Evolutionary conservation across 805 yeast genomes (phyloP), one percentile per base, ranked within the genome.

Genomic region (Kazachstania psychrophila): DNA sequence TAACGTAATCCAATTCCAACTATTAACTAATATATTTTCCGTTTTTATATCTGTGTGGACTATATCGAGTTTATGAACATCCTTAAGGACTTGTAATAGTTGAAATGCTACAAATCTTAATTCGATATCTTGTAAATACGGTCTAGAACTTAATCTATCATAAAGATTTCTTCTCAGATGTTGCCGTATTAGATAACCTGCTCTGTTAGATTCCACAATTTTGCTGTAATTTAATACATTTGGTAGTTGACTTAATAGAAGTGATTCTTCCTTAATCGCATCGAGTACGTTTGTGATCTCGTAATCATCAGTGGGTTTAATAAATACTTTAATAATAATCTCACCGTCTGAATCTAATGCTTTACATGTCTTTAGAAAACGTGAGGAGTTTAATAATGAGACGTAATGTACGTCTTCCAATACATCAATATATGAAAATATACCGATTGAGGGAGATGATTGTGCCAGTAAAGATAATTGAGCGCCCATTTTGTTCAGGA

Each of bases 21-120:
- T 74, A 1, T 94, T 81, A 4, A 87, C 78, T 37, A 92, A 61
- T 11, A 92, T 72, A 57, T 92, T 92, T 58, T 92, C 98, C 0
- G 89, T 68, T 61, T 92, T 88, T 43, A 92, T 69, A 63, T 92
- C 97, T 6, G 98, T 97, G 58, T 92, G 98, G 38, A 64, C 72
- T 4, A 87, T 67, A 8, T 65, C 70, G 13, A 64, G 51, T 5
- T 63, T 64, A 54, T 92, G 97, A 38, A 88, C 68, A 34, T 72
- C 71, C 1, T 68, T 63, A 23, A 88, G 48, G 0, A 79, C 72
- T n/a, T 68, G 65, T 20, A 92, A 54, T 39, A 89, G 58, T 58
- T 92, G 98, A 52, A 76, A 92, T 4, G 77, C 74, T 24, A 89
- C 69, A 82, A 96, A 92, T 45, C 70, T 70, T 56, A 86, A 81